A percentile compares a stretch with the other conserved stretches of the same genome.
Conservation (phyloP, 306 rosid species). For the Trifolium fragiferum region DNA sequence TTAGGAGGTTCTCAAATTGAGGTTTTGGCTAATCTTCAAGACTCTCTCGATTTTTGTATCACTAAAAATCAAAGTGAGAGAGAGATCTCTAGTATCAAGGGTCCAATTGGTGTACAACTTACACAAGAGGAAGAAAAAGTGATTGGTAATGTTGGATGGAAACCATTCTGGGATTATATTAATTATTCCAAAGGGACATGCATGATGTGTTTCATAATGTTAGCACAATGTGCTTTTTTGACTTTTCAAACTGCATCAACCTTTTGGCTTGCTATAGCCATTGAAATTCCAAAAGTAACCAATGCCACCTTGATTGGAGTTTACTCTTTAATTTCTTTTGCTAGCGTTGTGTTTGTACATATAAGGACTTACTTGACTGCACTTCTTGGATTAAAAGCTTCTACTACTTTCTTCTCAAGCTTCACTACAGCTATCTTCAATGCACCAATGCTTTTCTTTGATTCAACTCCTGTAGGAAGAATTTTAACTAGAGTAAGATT, state of each 20-base stretch:
- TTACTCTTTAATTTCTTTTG: background rate
- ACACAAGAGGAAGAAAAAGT: conserved; percentile 8
- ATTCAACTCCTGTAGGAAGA: conserved; percentile 4
- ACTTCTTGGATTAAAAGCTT: conserved; percentile 74
- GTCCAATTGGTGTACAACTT: background rate
- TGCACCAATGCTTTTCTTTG: background rate
- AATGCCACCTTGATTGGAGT: background rate
- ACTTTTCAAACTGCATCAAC: conserved; percentile 58
- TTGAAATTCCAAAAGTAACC: background rate
- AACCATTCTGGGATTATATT: background rate
- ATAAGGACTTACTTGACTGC: conserved; percentile 51
- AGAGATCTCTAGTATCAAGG: background rate
- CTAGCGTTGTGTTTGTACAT: conserved; percentile 48
- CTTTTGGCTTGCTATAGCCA: conserved; percentile 50
- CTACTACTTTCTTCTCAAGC: conserved; percentile 52
- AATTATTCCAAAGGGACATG: background rate
- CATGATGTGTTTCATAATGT: conserved; percentile 35
- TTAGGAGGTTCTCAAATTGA: background rate
- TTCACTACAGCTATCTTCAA: background rate
- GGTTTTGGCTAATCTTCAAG: background rate
- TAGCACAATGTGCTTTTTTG: conserved; percentile 49
- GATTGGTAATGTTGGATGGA: conserved; percentile 5
- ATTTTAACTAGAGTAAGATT: conserved; percentile 76
- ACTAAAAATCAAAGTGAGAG: background rate
- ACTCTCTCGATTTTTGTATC: too few species aligned